Evolutionary conservation across 441 rosid species (phyloP).

Genomic region (Gossypium lobatum): DNA sequence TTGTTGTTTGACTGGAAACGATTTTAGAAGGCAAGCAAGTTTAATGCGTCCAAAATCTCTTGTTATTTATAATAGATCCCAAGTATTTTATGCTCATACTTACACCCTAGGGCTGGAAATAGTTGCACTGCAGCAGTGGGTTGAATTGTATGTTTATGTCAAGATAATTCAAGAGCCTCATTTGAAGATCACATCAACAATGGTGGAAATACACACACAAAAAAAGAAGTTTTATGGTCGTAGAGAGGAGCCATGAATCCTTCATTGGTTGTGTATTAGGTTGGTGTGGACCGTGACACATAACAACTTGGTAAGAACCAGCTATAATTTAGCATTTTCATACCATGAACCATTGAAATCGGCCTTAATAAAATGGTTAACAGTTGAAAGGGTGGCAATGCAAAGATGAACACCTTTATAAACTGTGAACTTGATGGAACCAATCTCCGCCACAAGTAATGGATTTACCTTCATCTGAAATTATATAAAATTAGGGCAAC

Average conservation of each 20-base stretch:
- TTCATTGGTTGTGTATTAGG: too few species aligned
- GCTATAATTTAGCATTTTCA: not conserved
- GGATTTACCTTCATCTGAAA: conserved; percentile 19
- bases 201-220: not conserved
- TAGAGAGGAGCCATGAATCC: too few species aligned
- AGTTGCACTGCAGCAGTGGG: not conserved
- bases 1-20: not conserved
- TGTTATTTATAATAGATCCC: not conserved
- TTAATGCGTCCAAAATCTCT: not conserved
- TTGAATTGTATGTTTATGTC: conserved; percentile 2
- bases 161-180: not conserved
- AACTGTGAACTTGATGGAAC: conserved; percentile 13
- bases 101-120: not conserved
- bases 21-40: not conserved
- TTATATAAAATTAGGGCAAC: not conserved
- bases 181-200: not conserved
- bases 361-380: not conserved
- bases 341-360: not conserved
- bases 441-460: conserved; percentile 13
- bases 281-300: too few species aligned
- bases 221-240: not conserved
- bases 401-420: not conserved
- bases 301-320: too few species aligned
- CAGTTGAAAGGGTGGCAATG: not conserved
- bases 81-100: not conserved